These are phyloP conservation scores for Zoysia pacifica DNA, from an alignment of 176 grass and related monocot genomes.

Conservation along the genomic window DNA sequence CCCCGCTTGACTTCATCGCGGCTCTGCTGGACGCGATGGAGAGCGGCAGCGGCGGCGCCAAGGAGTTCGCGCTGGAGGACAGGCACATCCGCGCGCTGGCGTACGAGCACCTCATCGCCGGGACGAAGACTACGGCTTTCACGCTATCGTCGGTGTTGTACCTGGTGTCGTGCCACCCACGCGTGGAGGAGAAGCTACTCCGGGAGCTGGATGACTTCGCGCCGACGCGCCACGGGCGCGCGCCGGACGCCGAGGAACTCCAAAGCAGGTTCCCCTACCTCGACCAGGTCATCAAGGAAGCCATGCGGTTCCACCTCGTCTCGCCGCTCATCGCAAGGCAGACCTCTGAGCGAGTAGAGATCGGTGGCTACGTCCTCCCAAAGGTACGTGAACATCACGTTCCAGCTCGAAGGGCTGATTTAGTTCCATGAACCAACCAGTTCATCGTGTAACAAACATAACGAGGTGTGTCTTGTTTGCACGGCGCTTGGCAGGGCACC, in stretches of 20 bases:
- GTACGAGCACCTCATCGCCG: constrained; percentile 95
- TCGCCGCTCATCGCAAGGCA: constrained; percentile 91
- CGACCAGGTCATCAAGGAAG: constrained; percentile 95
- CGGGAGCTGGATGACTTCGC: constrained; percentile 70
- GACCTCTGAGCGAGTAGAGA: constrained; percentile 71
- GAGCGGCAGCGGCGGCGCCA: constrained; percentile 23
- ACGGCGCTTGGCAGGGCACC: constrained; percentile 47
- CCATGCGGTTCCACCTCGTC: constrained; percentile 79
- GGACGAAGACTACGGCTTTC: constrained; percentile 94
- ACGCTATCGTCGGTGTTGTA: constrained; percentile 85
- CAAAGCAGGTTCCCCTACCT: constrained; percentile 74
- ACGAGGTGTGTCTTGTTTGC: not conserved
- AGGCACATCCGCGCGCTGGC: constrained; percentile 74
- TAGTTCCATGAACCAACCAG: not conserved
- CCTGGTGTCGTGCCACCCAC: constrained; percentile 65
- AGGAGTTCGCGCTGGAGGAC: constrained; percentile 57
- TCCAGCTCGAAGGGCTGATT: not conserved
- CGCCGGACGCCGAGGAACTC: constrained; percentile 62
- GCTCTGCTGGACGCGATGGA: constrained; percentile 67
- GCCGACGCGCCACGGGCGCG: not conserved
- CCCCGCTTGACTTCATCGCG: constrained; percentile 67
- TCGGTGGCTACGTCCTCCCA: constrained; percentile 74
- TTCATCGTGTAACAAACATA: not conserved
- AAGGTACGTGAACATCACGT: constrained; percentile 43
- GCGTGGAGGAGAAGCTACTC: constrained; percentile 80